These are phyloP conservation scores for Alternaria ventricosa DNA, from an alignment of 2,329 filamentous ascomycete species.

Conservation along the genomic window DNA sequence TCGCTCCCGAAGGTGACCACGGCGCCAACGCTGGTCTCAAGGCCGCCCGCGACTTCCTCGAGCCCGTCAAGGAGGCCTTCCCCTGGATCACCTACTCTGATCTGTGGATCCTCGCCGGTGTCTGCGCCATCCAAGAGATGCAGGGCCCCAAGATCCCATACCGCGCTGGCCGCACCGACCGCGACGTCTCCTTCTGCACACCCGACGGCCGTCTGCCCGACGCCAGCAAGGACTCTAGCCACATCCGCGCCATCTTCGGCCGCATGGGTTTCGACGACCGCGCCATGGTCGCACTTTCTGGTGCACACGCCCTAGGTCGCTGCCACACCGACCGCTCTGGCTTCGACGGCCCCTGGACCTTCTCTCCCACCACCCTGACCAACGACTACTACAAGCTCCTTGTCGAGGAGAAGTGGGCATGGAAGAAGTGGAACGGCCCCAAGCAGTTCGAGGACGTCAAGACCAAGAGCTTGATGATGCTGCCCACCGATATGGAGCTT, in stretches of 20 bases:
- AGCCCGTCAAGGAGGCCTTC: slow-evolving; percentile 86
- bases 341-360: slow-evolving; percentile 85
- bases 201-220: slow-evolving; percentile 92
- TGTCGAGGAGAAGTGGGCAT: slow-evolving; percentile 89
- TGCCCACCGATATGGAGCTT: slow-evolving; percentile 88
- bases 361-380: slow-evolving; percentile 78
- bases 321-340: slow-evolving; percentile 90
- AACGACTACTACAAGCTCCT: slow-evolving; percentile 95
- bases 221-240: slow-evolving; percentile 74
- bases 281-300: slow-evolving; percentile 92
- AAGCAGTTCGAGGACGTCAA: slow-evolving; percentile 88
- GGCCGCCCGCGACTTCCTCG: slow-evolving; percentile 87
- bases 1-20: slow-evolving; percentile 85
- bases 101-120: slow-evolving; percentile 90
- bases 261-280: slow-evolving; percentile 98
- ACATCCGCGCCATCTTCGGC: slow-evolving; percentile 90
- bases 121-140: slow-evolving; percentile 92
- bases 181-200: slow-evolving; percentile 82
- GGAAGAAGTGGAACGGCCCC: slow-evolving; percentile 96
- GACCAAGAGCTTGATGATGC: slow-evolving; percentile 93
- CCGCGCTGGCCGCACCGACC: slow-evolving; percentile 84
- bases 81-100: slow-evolving; percentile 98
- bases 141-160: slow-evolving; percentile 86
- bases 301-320: slow-evolving; percentile 80
- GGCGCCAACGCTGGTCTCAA: slow-evolving; percentile 92